Percentiles rank a stretch among this genome's conserved stretches.
These are phyloP conservation scores for Suhomyces taliae DNA, from an alignment of 1,139 yeast genomes.

Conservation along the genomic window DNA sequence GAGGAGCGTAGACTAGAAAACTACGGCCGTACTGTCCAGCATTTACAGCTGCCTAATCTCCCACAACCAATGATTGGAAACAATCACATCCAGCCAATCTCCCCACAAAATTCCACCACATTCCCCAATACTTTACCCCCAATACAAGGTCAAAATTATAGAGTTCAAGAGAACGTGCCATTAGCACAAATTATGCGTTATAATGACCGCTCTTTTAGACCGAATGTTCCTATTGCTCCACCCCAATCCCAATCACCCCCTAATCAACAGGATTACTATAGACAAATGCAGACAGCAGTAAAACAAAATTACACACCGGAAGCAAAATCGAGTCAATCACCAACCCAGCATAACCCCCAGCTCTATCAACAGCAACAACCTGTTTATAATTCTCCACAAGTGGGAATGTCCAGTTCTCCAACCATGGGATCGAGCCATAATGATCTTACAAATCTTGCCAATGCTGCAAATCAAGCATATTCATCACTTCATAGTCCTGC, in stretches of 20 bases:
- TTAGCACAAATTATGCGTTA: not conserved
- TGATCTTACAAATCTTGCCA: not conserved
- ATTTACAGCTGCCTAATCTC: not conserved
- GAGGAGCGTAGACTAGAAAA: not conserved
- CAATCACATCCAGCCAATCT: not conserved
- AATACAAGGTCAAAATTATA: not conserved
- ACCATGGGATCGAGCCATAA: not conserved
- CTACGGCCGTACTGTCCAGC: not conserved
- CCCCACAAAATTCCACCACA: not conserved
- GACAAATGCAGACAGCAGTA: not conserved
- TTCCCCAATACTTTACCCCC: not conserved
- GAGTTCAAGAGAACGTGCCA: constrained; percentile 1
- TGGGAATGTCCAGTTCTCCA: not conserved
- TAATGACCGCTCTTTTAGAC: not conserved
- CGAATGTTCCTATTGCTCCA: not conserved
- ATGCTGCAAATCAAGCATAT: not conserved
- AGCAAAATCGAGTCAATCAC: not conserved
- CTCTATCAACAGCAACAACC: not conserved
- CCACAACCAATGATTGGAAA: not conserved
- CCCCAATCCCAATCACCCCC: not conserved
- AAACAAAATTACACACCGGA: not conserved
- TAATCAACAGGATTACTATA: not conserved
- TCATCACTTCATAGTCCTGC: not conserved
- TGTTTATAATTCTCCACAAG: not conserved
- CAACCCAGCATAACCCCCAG: not conserved